These are phyloP conservation scores for Cinchona pubescens DNA, from an alignment of 257 asterid genomes.

Conservation along the genomic window DNA sequence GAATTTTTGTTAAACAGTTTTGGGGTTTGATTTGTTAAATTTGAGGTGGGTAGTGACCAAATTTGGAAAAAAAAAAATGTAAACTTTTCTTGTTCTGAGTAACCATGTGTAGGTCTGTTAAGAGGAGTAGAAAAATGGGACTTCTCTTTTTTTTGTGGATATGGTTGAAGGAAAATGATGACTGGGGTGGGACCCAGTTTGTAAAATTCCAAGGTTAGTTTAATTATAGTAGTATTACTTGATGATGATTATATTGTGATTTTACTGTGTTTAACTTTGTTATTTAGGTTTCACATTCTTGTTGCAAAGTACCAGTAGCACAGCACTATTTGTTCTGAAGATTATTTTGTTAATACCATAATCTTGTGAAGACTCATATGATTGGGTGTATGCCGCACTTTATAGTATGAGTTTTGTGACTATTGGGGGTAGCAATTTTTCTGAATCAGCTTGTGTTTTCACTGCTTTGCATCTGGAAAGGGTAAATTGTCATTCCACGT, in stretches of 20 bases:
- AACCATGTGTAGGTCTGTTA: background rate
- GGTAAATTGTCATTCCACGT: background rate
- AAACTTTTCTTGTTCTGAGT: constrained; percentile 4
- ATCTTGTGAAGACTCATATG: background rate
- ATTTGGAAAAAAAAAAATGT: background rate
- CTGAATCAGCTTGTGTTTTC: background rate
- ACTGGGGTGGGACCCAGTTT: constrained; percentile 32
- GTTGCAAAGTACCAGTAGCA: background rate
- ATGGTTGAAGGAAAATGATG: constrained; percentile 19
- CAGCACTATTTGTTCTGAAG: background rate
- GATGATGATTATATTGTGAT: background rate
- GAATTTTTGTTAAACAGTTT: background rate
- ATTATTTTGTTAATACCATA: background rate
- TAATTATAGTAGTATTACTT: background rate
- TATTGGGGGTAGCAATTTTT: background rate
- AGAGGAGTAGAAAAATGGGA: constrained; percentile 2
- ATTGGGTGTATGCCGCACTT: background rate
- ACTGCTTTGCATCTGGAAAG: background rate
- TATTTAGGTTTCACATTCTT: background rate
- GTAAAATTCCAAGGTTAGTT: background rate
- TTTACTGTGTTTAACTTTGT: constrained; percentile 18
- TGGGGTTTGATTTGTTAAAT: constrained; percentile 11
- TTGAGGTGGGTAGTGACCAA: constrained; percentile 12
- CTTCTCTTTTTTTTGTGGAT: constrained; percentile 5
- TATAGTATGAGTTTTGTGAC: background rate